Percentiles rank a stretch among this genome's conserved stretches.
Conservation (phyloP, 2,329 filamentous ascomycete species). For the Reticulascus tulasneorum region DNA sequence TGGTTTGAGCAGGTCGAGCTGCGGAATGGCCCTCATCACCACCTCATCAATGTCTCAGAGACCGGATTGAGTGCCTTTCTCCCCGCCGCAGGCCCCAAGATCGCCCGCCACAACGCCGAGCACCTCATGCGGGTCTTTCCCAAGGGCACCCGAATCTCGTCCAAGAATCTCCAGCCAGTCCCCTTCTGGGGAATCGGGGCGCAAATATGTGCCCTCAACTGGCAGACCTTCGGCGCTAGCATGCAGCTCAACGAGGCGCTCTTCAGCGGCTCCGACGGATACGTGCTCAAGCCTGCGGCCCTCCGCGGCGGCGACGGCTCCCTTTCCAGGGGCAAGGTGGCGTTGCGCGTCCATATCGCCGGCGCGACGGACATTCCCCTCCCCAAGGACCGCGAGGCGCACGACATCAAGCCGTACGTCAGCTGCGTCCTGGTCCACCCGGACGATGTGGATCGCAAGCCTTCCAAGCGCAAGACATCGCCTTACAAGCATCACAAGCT, state of each 20-base stretch:
- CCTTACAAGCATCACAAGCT: slow-evolving; percentile 58
- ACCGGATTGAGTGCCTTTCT: slow-evolving; percentile 51
- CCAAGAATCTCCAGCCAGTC: slow-evolving; percentile 58
- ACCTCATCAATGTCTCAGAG: slow-evolving; percentile 68
- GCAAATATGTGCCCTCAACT: slow-evolving; percentile 67
- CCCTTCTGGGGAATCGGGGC: slow-evolving; percentile 65
- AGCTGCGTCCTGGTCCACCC: slow-evolving; percentile 63
- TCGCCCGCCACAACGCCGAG: slow-evolving; percentile 57
- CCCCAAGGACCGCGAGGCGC: slow-evolving; percentile 42
- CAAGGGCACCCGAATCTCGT: slow-evolving; percentile 65
- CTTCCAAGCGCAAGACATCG: slow-evolving; percentile 58
- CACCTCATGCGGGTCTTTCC: slow-evolving; percentile 70
- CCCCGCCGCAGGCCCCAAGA: slow-evolving; percentile 39
- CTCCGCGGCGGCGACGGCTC: slow-evolving; percentile 55
- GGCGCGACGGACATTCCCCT: slow-evolving; percentile 61
- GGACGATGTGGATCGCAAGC: slow-evolving; percentile 40
- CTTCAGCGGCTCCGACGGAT: slow-evolving; percentile 62
- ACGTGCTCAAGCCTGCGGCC: slow-evolving; percentile 59
- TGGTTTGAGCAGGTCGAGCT: slow-evolving; percentile 54
- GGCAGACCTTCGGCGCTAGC: slow-evolving; percentile 62
- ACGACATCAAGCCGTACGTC: slow-evolving; percentile 59
- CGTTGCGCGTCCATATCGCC: slow-evolving; percentile 53
- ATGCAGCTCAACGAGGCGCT: slow-evolving; percentile 68
- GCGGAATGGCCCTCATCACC: slow-evolving; percentile 57
- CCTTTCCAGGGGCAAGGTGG: slow-evolving; percentile 40